Base-by-base conservation (phyloP, 2,329 filamentous ascomycete genomes). In the Paraphoma sp. region DNA sequence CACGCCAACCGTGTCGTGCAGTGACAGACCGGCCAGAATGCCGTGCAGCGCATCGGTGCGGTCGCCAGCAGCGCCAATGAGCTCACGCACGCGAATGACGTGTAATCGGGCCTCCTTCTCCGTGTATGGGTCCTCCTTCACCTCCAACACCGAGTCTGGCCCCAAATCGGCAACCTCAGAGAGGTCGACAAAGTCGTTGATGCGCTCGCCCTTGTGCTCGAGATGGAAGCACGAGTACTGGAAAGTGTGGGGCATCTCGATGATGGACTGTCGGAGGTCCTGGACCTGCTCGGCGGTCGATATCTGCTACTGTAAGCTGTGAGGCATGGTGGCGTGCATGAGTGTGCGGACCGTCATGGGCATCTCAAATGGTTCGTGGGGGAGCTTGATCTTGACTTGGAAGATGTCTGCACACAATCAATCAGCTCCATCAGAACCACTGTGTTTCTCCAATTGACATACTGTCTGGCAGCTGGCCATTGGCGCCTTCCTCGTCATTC, bases 141-240 rank as follows among this genome's bases (percentile, higher is more conserved):
- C 81, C 51, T 85, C 86, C 56, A 97, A 85, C 70, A 93, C 90
- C 36, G 93, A 90, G 60, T 93, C 88, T 33, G 89, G 79, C 51
- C 87, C 86, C 53, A 99, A 85, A 54, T 87, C 92, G 46, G 90
- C 85, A 53, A 99, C 90, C 74, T 99, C 94, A 52, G 92, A 93
- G 60, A 99, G 86, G 76, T 96, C 90, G 57, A 96, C 86, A 70
- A 95, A 98, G 79, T 99, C 95, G 78, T 98, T 98, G 84, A 99
- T 89, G 64, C 91, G 90, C 78, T 91, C 83, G 66, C 92, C 92
- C 57, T 91, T 89, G 80, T 93, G 89, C 80, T 98, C 93, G 70
- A 99, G 88, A 80, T 99, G 95, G 82, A 99, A 99, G 83, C 95
- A 99, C 51, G 95, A 96, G 82, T 97, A 97, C 79, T 96, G 93